Evolutionary conservation across 108 stramenopile species (phyloP).

Genomic region (Chaetoceros muelleri): DNA sequence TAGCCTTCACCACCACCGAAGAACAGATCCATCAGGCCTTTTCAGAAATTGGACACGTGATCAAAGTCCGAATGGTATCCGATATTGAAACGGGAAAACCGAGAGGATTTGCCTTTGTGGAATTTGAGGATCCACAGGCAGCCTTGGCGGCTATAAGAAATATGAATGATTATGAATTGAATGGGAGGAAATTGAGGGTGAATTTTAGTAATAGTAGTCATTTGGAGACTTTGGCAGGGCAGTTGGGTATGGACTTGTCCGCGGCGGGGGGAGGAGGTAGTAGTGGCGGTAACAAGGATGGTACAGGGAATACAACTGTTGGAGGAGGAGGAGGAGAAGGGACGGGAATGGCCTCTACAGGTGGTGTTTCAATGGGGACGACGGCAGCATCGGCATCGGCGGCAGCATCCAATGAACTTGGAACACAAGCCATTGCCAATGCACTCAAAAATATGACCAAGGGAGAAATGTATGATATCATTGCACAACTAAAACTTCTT

Average conservation of each 20-base stretch:
- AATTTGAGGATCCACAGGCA: slow-evolving; percentile 92
- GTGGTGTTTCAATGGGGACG: not conserved
- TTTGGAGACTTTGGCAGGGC: slow-evolving; percentile 75
- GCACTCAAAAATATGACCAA: slow-evolving; percentile 72
- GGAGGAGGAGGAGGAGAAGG: slow-evolving; percentile 16
- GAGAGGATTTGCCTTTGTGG: slow-evolving; percentile 94
- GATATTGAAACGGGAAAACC: slow-evolving; percentile 91
- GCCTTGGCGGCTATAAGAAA: slow-evolving; percentile 92
- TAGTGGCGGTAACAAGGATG: slow-evolving; percentile 3
- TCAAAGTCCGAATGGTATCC: slow-evolving; percentile 85
- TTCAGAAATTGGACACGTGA: slow-evolving; percentile 80
- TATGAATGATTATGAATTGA: slow-evolving; percentile 93
- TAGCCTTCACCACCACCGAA: slow-evolving; percentile 90
- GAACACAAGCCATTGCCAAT: slow-evolving; percentile 67
- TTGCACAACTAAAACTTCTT: slow-evolving; percentile 84
- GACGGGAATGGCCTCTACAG: slow-evolving; percentile 6
- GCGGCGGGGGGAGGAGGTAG: slow-evolving; percentile 8
- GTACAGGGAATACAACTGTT: slow-evolving; percentile 2
- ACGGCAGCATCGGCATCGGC: not conserved
- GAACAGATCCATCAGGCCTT: slow-evolving; percentile 84
- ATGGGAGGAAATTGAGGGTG: slow-evolving; percentile 83
- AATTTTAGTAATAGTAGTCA: slow-evolving; percentile 89
- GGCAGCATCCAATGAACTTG: slow-evolving; percentile 18
- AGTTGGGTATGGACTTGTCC: slow-evolving; percentile 83
- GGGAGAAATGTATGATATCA: slow-evolving; percentile 87